Percentiles rank a stretch among this genome's conserved stretches.
Conservation (phyloP, 164 flowering plant genomes). For the Warburgia ugandensis region DNA sequence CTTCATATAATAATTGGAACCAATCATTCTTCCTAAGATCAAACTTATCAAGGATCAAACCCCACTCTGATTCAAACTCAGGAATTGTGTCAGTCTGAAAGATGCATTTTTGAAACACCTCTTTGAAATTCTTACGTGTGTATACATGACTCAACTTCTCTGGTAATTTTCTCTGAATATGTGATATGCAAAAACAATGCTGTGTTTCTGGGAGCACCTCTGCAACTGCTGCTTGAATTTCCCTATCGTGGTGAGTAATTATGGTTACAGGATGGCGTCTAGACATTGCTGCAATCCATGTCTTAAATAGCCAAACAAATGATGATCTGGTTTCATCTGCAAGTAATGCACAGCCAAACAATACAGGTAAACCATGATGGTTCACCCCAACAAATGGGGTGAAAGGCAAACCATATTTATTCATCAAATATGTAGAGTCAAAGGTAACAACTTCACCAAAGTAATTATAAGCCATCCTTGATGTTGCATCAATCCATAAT, state of each 20-base stretch:
- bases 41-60: conserved; percentile 34
- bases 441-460: conserved; percentile 57
- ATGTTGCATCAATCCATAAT: conserved; percentile 67
- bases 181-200: conserved; percentile 57
- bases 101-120: conserved; percentile 3
- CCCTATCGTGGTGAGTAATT: conserved; percentile 47
- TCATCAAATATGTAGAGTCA: conserved; percentile 41
- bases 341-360: conserved; percentile 65
- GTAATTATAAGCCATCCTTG: conserved; percentile 47
- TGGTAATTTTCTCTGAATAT: conserved; percentile 54
- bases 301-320: conserved; percentile 52
- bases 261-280: conserved; percentile 43
- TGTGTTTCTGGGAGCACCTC: conserved; percentile 48
- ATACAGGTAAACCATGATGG: conserved; percentile 51
- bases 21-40: conserved; percentile 48
- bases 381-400: conserved; percentile 58
- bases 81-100: neutral
- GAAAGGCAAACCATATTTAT: conserved; percentile 51
- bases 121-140: conserved; percentile 34
- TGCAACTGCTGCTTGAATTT: conserved; percentile 40
- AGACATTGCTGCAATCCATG: conserved; percentile 61
- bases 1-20: conserved; percentile 45
- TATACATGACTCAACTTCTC: conserved; percentile 47
- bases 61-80: conserved; percentile 5
- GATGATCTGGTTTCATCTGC: conserved; percentile 58